Conservation (phyloP, 495 filamentous ascomycete species). For the Penicillium ucsense region DNA sequence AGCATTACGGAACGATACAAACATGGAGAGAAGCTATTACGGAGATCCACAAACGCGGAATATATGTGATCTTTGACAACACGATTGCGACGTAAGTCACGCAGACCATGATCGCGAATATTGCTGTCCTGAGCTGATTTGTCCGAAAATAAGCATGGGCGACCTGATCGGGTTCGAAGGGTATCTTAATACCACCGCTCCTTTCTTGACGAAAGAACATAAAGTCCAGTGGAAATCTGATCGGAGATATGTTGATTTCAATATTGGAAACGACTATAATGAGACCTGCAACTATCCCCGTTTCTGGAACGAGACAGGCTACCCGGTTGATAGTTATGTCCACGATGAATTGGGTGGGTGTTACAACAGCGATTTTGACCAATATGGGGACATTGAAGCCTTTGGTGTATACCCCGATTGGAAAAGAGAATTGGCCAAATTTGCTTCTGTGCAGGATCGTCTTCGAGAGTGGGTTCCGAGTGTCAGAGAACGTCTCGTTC, state of each 20-base stretch:
- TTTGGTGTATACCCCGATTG: constrained; percentile 62
- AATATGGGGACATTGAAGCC: constrained; percentile 60
- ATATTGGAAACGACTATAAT: constrained; percentile 48
- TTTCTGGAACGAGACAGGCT: constrained; percentile 59
- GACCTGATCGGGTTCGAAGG: constrained; percentile 62
- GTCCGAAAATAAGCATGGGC: constrained; percentile 39
- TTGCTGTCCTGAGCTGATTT: background rate
- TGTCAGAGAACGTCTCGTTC: constrained; percentile 48
- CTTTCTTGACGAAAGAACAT: constrained; percentile 48
- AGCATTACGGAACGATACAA: constrained; percentile 56
- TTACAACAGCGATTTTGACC: constrained; percentile 61
- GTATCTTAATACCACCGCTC: constrained; percentile 55
- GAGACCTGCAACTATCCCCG: constrained; percentile 52
- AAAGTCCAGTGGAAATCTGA: constrained; percentile 48
- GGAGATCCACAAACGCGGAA: constrained; percentile 54
- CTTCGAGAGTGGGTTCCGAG: constrained; percentile 60
- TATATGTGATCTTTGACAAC: constrained; percentile 67
- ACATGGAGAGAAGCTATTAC: constrained; percentile 54
- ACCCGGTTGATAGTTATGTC: constrained; percentile 36
- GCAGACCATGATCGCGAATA: background rate
- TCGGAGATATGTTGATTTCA: constrained; percentile 54
- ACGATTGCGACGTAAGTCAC: constrained; percentile 55
- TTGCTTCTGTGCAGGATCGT: constrained; percentile 66
- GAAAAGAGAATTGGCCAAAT: constrained; percentile 60
- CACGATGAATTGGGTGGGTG: constrained; percentile 44